phyloP scores from a whole-genome alignment of 2,329 filamentous ascomycete species.

The Colletotrichum neosansevieriae region DNA sequence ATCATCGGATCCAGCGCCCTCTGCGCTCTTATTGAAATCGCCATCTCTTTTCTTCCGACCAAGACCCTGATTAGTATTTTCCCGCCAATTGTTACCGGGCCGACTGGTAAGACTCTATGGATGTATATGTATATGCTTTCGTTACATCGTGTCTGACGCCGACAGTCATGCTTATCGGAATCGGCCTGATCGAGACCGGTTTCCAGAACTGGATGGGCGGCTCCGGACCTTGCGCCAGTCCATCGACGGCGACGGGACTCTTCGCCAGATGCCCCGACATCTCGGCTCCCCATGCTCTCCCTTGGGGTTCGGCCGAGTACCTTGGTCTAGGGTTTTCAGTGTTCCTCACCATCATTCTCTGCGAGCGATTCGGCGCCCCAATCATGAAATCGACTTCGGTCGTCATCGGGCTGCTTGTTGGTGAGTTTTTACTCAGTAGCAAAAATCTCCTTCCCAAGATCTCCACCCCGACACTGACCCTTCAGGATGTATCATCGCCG shows the following conservation, averaged over 20 bases:
- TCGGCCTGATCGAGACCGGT: conserved; percentile 77
- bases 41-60: conserved; percentile 80
- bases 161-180: conserved; percentile 74
- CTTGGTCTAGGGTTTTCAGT: conserved; percentile 84
- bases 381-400: conserved; percentile 88
- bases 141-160: not conserved
- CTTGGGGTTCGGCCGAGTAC: conserved; percentile 84
- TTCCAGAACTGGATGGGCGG: conserved; percentile 86
- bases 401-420: conserved; percentile 74
- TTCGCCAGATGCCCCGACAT: conserved; percentile 76
- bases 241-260: conserved; percentile 66
- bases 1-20: conserved; percentile 77
- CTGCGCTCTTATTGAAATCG: conserved; percentile 77
- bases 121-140: conserved; percentile 48
- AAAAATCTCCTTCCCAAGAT: not conserved
- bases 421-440: conserved; percentile 4
- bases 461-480: conserved; percentile 48
- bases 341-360: conserved; percentile 82
- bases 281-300: conserved; percentile 76
- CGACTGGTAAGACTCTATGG: conserved; percentile 58
- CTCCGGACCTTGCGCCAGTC: conserved; percentile 66
- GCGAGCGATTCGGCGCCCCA: conserved; percentile 83
- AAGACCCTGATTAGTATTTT: conserved; percentile 78
- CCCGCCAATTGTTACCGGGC: conserved; percentile 82
- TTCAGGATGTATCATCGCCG: conserved; percentile 80